These are phyloP conservation scores for Eimeria brunetti DNA, from an alignment of 169 alveolate species.

Conservation along the genomic window DNA sequence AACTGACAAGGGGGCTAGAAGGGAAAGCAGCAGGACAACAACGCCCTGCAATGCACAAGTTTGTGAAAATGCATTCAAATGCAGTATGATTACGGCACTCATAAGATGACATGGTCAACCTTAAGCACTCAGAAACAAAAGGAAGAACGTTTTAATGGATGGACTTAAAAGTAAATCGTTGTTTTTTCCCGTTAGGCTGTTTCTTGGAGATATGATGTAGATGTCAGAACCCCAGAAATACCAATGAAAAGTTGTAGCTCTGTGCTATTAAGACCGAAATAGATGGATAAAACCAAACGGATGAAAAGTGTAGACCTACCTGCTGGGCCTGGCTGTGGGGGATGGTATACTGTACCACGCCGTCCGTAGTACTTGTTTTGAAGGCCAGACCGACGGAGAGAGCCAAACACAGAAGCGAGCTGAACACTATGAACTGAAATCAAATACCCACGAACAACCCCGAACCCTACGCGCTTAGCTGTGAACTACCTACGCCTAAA, in stretches of 20 bases:
- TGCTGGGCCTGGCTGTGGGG: constrained; percentile 68
- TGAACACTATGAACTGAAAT: constrained; percentile 72
- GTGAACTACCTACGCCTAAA: neutral
- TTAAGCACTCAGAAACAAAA: too few relatives aligned
- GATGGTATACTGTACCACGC: constrained; percentile 70
- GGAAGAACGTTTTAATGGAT: neutral
- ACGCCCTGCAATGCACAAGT: neutral
- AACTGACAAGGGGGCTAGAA: neutral
- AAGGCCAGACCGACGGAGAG: constrained; percentile 64
- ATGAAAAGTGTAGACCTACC: neutral
- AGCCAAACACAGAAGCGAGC: constrained; percentile 36
- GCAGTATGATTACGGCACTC: neutral
- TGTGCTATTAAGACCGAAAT: too few relatives aligned
- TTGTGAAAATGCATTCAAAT: neutral
- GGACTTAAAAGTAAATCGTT: neutral
- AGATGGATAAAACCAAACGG: too few relatives aligned
- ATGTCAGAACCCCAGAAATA: too few relatives aligned
- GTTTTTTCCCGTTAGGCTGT: neutral
- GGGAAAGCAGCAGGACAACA: neutral
- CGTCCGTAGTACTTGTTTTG: constrained; percentile 48
- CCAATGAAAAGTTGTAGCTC: too few relatives aligned
- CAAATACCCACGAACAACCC: neutral
- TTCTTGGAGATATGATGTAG: too few relatives aligned
- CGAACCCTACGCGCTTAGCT: neutral
- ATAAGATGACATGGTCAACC: neutral